Evolutionary conservation across 352 stramenopile genomes (phyloP), one percentile per base, ranked within the genome.

Genomic region (Phytophthora vignae): DNA sequence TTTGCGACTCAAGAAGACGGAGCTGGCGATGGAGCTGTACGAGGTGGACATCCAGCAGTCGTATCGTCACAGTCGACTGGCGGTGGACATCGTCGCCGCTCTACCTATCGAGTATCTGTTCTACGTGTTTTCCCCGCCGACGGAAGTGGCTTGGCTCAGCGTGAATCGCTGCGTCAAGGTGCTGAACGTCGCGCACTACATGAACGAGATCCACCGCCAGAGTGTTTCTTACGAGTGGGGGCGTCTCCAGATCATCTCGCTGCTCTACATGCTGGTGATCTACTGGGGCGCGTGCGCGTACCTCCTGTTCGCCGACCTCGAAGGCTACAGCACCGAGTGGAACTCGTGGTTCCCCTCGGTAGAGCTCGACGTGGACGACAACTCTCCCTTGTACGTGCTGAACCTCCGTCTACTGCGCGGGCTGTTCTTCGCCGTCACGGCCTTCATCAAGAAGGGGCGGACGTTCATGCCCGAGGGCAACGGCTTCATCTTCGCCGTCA

Each of bases 361-460:
- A 22, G 36, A 74, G 11, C 50, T 88, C 1, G 56, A 77, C 9
- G 55, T 85, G 1, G 40, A 80, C 17, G 66, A 68, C 7, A 12
- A 75, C 12, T 70, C 68, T 10, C 75, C 83, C 4, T 70, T 81
- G n/a, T 78, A 68, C 3, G 55, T 73, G 19, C 27, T 82, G 3
- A 56, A 68, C 25, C 61, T 90, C 3, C 74, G 86, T 0, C 71
- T 91, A 15, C 69, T 93, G 27, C 79, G 83, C 0, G 83, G 78
- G 0, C 44, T 88, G 17, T 89, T 88, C 55, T 90, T 90, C 57
- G 73, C 80, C 0, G 76, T 81, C 8, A 89, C 83, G 0, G 81
- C 83, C 2, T 93, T 90, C 49, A 76, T 87, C 10, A 93, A 93
- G 50, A 93, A 85, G 38, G 64, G 76, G 10, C 73, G 78, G 2